Conservation (phyloP, 148 eudicot genomes). For the Diospyros kaki region DNA sequence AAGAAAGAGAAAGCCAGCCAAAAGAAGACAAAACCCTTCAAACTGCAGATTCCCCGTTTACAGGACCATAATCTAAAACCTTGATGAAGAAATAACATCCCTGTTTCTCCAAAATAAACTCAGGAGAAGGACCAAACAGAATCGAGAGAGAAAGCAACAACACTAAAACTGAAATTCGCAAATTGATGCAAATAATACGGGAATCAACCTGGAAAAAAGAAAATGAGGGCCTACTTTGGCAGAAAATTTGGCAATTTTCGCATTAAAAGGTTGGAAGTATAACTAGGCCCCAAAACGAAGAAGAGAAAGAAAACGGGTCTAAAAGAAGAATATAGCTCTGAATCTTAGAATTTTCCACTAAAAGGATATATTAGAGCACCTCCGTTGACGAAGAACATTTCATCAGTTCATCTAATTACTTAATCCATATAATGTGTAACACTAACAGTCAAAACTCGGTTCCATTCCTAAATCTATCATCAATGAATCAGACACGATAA, state of each 20-base stretch:
- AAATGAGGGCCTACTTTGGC: too few relatives aligned
- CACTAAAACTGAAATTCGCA: not conserved
- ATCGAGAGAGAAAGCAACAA: not conserved
- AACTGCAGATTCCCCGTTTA: not conserved
- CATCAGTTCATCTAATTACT: not conserved
- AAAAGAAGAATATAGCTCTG: not conserved
- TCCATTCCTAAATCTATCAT: not conserved
- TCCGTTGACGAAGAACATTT: not conserved
- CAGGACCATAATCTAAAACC: not conserved
- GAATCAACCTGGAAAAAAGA: not conserved
- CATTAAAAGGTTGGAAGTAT: not conserved
- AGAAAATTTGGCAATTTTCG: not conserved
- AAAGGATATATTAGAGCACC: not conserved
- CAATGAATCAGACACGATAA: not conserved
- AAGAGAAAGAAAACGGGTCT: not conserved
- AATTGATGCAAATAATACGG: not conserved
- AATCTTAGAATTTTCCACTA: not conserved
- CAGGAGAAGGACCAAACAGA: not conserved
- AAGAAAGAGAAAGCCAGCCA: not conserved
- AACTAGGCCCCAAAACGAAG: not conserved
- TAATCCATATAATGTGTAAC: not conserved
- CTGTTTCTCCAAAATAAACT: not conserved
- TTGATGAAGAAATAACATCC: not conserved
- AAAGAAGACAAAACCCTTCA: not conserved
- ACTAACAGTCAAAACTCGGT: not conserved